Percentiles rank a stretch among this genome's conserved stretches.
Evolutionary conservation across 768 basidiomycete genomes (phyloP).

Genomic region (Tubosaeta brunneosetosa): DNA sequence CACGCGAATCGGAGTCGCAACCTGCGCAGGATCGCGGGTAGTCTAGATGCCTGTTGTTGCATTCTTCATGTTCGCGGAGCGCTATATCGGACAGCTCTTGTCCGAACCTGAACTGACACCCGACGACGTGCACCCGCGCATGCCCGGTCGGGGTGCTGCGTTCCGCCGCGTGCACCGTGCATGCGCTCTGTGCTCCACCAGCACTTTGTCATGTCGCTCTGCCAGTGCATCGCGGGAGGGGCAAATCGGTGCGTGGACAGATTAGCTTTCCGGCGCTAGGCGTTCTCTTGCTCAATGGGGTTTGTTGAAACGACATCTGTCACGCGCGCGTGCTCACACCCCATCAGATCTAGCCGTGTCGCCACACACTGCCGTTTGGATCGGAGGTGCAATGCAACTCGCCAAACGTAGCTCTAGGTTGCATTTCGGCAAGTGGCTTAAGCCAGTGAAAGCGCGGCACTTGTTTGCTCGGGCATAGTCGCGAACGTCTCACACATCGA

Average conservation of each 20-base stretch:
- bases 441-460: too few species aligned
- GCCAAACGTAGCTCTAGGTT: not conserved
- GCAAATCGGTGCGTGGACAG: not conserved
- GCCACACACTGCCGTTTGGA: not conserved
- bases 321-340: not conserved
- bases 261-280: not conserved
- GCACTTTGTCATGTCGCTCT: slow-evolving; percentile 5
- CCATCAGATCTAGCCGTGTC: not conserved
- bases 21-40: too few species aligned
- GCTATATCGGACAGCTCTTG: not conserved
- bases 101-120: not conserved
- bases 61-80: not conserved
- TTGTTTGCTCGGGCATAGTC: too few species aligned
- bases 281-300: not conserved
- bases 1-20: not conserved
- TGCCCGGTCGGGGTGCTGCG: not conserved
- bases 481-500: too few species aligned
- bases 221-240: not conserved
- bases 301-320: not conserved
- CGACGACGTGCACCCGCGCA: not conserved
- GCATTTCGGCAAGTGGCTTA: not conserved
- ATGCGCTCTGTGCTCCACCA: not conserved
- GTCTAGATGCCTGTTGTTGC: not conserved
- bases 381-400: not conserved
- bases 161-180: not conserved